phyloP scores from a whole-genome alignment of 352 stramenopile genomes.

The Globisporangium megalacanthum region DNA sequence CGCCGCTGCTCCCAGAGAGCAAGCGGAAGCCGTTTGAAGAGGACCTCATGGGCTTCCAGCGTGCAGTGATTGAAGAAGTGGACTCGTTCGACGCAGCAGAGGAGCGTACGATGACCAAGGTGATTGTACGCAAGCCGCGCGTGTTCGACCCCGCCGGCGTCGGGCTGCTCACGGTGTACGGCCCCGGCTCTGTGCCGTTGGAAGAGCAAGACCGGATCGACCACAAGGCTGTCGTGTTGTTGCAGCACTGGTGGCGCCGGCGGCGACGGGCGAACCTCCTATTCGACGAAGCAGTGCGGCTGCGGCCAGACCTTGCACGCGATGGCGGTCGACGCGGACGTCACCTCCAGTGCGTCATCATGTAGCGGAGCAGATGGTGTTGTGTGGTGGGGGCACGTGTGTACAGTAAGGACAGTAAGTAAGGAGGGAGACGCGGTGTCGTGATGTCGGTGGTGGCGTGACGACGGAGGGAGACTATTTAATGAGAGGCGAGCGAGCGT shows the following conservation, averaged over 20 bases:
- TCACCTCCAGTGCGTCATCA: constrained; percentile 23
- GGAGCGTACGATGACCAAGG: constrained; percentile 84
- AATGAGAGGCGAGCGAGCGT: background rate
- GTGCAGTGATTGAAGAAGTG: constrained; percentile 84
- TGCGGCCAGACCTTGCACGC: constrained; percentile 42
- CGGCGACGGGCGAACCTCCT: constrained; percentile 56
- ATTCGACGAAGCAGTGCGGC: constrained; percentile 51
- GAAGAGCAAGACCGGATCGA: constrained; percentile 88
- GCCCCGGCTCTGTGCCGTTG: constrained; percentile 78
- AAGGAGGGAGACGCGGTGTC: background rate
- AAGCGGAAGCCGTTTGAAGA: constrained; percentile 78
- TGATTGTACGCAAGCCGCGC: constrained; percentile 79
- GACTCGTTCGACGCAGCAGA: constrained; percentile 82
- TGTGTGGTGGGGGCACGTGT: background rate
- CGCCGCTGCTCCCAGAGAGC: constrained; percentile 61
- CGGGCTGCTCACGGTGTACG: constrained; percentile 77
- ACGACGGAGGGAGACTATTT: background rate
- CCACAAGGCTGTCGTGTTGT: constrained; percentile 63
- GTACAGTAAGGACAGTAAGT: background rate
- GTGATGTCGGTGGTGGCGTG: background rate
- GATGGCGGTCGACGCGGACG: constrained; percentile 14
- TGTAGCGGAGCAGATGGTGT: constrained; percentile 1
- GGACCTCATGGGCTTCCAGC: constrained; percentile 81
- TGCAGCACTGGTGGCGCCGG: constrained; percentile 84
- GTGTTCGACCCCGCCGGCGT: constrained; percentile 73